Evolutionary conservation across 768 basidiomycete species (phyloP).

Genomic region (Lactifluus piperatus): DNA sequence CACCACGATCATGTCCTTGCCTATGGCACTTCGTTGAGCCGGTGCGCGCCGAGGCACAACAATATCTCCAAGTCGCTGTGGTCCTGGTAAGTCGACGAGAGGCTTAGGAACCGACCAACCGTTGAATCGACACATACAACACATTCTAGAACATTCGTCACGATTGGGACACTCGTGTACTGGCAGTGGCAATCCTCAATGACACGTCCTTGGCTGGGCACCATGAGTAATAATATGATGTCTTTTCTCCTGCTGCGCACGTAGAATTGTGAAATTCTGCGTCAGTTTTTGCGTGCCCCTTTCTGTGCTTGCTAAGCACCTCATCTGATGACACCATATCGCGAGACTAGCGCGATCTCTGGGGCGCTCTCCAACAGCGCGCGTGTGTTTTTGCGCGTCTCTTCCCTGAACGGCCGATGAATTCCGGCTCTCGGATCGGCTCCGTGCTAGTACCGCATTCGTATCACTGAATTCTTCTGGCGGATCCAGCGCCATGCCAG

Average conservation of each 20-base stretch:
- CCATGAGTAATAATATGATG: background rate
- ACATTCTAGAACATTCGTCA: background rate
- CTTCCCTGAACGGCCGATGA: background rate
- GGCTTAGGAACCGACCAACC: background rate
- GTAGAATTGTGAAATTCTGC: background rate
- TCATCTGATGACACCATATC: constrained; percentile 5
- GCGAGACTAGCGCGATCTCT: background rate
- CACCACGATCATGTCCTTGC: background rate
- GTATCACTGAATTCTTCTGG: background rate
- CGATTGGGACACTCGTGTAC: background rate
- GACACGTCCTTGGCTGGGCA: background rate
- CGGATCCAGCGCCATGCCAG: background rate
- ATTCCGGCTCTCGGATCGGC: background rate
- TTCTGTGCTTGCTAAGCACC: background rate
- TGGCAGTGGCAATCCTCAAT: background rate
- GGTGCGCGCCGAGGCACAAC: background rate
- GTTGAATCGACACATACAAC: background rate
- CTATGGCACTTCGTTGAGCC: background rate
- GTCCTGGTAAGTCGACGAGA: background rate
- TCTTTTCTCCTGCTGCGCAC: background rate
- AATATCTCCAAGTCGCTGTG: background rate
- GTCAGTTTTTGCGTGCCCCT: background rate
- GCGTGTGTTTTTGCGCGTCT: background rate
- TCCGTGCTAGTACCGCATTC: background rate
- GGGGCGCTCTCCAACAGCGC: background rate